phyloP scores from a whole-genome alignment of 2,329 filamentous ascomycete genomes.

The Phoma sp. region DNA sequence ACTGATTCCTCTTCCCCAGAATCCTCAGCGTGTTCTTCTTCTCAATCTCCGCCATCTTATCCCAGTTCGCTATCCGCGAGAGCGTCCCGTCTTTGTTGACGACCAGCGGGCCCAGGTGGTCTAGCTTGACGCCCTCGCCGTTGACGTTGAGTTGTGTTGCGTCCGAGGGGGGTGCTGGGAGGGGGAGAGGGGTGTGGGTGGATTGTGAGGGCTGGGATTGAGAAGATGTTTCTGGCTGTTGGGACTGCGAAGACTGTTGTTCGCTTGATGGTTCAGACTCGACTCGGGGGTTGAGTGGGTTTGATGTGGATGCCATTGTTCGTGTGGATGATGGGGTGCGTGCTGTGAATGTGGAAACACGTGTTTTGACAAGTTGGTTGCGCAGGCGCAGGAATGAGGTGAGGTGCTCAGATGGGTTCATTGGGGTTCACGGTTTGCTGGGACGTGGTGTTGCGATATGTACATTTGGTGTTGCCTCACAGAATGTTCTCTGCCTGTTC shows the following conservation, averaged over 20 bases:
- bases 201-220: no score
- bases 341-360: not conserved
- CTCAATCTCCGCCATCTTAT: constrained; percentile 73
- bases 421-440: not conserved
- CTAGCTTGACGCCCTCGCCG: constrained; percentile 62
- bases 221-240: not conserved
- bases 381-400: not conserved
- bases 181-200: constrained; percentile 5
- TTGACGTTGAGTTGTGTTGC: constrained; percentile 41
- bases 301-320: constrained; percentile 9
- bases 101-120: constrained; percentile 75
- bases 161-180: constrained; percentile 12
- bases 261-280: not conserved
- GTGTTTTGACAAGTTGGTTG: not conserved
- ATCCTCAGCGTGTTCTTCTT: constrained; percentile 70
- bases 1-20: constrained; percentile 72
- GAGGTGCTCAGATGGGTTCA: constrained; percentile 3
- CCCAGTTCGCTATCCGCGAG: constrained; percentile 76
- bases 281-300: not conserved
- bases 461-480: not conserved
- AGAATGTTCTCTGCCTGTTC: constrained; percentile 12
- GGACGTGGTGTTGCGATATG: not conserved
- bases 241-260: not conserved
- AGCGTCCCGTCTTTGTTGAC: constrained; percentile 76
- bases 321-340: not conserved